These are phyloP conservation scores for Amaranthus cruentus DNA, from an alignment of 148 eudicot species.

Conservation along the genomic window DNA sequence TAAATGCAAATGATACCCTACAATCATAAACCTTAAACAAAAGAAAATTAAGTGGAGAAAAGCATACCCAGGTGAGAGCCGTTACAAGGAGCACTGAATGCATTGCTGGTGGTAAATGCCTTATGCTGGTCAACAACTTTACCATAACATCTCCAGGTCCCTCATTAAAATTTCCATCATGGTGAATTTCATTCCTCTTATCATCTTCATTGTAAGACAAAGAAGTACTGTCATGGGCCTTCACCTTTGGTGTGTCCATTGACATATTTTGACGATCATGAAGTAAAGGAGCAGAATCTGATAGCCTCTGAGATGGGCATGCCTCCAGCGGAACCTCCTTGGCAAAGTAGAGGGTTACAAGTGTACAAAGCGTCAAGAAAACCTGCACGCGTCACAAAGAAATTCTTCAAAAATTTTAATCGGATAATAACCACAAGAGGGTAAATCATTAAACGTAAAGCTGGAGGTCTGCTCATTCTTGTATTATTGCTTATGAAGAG, in stretches of 20 bases:
- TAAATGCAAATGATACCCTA: too few relatives aligned
- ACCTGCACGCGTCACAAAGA: constrained; percentile 37
- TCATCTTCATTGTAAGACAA: constrained; percentile 24
- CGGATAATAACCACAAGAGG: too few relatives aligned
- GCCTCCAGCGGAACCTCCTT: constrained; percentile 72
- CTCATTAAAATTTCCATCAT: constrained; percentile 42
- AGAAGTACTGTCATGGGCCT: constrained; percentile 32
- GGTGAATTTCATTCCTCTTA: constrained; percentile 35
- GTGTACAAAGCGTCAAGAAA: constrained; percentile 73
- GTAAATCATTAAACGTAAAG: too few relatives aligned
- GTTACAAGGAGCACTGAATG: constrained; percentile 84
- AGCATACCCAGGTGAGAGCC: constrained; percentile 87
- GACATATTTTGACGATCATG: constrained; percentile 40
- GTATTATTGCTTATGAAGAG: too few relatives aligned
- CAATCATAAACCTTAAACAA: background rate
- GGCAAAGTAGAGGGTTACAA: constrained; percentile 87
- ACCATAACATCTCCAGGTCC: constrained; percentile 86
- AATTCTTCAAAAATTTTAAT: background rate
- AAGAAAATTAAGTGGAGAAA: background rate
- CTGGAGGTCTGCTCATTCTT: too few relatives aligned
- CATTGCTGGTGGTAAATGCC: constrained; percentile 86
- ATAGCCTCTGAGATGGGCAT: constrained; percentile 33
- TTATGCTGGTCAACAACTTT: constrained; percentile 79
- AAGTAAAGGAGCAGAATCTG: constrained; percentile 83
- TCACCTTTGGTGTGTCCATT: constrained; percentile 39